A percentile compares a stretch with the other conserved stretches of the same genome.
Conservation (phyloP, 2,329 filamentous ascomycete species). For the Colletotrichum navitas region DNA sequence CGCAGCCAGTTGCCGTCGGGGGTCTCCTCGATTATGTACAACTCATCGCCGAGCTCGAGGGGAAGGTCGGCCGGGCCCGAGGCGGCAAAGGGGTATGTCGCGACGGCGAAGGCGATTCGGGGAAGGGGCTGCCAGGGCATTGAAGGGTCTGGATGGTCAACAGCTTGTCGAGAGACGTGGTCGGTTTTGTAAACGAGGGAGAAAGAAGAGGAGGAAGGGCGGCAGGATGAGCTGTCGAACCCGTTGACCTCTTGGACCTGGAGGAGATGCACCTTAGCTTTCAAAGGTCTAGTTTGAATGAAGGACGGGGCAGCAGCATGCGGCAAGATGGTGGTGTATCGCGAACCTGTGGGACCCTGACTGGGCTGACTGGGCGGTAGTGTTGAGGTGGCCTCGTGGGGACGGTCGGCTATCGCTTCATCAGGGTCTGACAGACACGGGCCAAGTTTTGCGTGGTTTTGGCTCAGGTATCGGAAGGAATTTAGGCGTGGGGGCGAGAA, state of each 20-base stretch:
- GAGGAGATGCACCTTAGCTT: constrained; percentile 5
- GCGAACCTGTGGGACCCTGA: constrained; percentile 38
- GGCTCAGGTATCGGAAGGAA: neutral
- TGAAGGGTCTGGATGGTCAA: constrained; percentile 47
- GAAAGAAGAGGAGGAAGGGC: neutral
- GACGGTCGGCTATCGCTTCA: constrained; percentile 41
- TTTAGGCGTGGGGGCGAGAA: constrained; percentile 24
- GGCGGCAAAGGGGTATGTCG: constrained; percentile 92
- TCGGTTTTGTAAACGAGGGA: constrained; percentile 1
- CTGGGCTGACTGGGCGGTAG: constrained; percentile 35
- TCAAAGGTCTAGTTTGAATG: neutral
- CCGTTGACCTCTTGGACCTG: constrained; percentile 2
- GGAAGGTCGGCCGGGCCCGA: constrained; percentile 90
- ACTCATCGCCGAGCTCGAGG: constrained; percentile 96
- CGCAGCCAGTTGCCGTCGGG: constrained; percentile 93
- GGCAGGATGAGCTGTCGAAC: neutral
- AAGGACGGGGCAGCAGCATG: neutral
- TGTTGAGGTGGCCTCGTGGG: constrained; percentile 40
- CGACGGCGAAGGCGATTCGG: constrained; percentile 97
- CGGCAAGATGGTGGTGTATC: constrained; percentile 18
- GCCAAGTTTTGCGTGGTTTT: constrained; percentile 17
- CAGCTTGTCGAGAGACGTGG: constrained; percentile 19
- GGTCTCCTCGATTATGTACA: constrained; percentile 98
- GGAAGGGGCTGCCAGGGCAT: constrained; percentile 99
- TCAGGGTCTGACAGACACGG: constrained; percentile 37